Conservation (phyloP, 106 monocot species). For the Platanthera zijinensis region DNA sequence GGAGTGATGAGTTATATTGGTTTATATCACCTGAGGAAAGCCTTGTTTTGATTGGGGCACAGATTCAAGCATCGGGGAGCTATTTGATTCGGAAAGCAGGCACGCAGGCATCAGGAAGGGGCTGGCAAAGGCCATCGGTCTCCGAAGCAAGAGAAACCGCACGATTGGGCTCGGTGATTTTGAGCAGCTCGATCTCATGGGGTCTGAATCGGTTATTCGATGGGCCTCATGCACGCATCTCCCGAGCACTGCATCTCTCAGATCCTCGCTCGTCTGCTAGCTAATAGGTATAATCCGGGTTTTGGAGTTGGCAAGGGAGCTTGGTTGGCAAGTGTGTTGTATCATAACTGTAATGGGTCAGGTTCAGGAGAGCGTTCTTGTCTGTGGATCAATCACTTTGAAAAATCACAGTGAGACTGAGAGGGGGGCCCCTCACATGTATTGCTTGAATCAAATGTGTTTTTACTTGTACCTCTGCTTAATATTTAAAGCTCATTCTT, state of each 20-base stretch:
- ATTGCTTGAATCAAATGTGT: too few relatives aligned
- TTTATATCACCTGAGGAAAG: too few relatives aligned
- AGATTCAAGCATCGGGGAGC: conserved; percentile 18
- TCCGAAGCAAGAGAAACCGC: conserved; percentile 61
- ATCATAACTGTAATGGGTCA: background rate
- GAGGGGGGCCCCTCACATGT: too few relatives aligned
- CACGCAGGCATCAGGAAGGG: conserved; percentile 17
- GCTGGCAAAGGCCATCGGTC: conserved; percentile 14
- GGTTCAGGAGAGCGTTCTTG: background rate
- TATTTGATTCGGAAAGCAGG: background rate
- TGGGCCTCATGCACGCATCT: conserved; percentile 82
- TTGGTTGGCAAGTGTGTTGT: background rate
- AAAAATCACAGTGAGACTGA: too few relatives aligned
- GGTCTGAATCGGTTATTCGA: conserved; percentile 73
- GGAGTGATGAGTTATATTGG: too few relatives aligned
- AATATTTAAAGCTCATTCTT: too few relatives aligned
- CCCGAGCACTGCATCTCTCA: conserved; percentile 47
- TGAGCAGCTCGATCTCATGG: conserved; percentile 61
- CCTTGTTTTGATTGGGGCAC: background rate
- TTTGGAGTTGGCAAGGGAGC: background rate
- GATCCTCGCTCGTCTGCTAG: conserved; percentile 75
- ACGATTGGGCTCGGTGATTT: conserved; percentile 71
- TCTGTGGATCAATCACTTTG: background rate
- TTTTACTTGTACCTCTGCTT: too few relatives aligned
- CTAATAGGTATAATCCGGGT: too few relatives aligned